A percentile compares a stretch with the other conserved stretches of the same genome.
Evolutionary conservation across 371 early-diverging fungal species (phyloP).

Genomic region (Mucor circinelloides): DNA sequence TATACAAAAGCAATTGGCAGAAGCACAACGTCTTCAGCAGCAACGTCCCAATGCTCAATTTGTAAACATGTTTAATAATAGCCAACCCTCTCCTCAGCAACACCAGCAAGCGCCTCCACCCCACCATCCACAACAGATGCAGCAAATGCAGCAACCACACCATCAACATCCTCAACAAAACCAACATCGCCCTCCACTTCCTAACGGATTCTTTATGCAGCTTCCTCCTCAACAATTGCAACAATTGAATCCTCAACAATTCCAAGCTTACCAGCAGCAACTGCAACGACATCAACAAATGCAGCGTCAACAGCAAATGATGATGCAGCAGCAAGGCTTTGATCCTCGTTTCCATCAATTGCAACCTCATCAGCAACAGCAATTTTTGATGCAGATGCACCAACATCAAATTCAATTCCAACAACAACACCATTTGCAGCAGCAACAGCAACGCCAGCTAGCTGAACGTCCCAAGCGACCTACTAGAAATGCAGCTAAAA

Average conservation of each 20-base stretch:
- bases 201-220: constrained; percentile 21
- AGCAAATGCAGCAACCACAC: constrained; percentile 12
- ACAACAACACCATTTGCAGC: constrained; percentile 32
- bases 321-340: constrained; percentile 23
- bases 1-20: constrained; percentile 10
- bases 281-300: constrained; percentile 21
- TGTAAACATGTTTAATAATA: constrained; percentile 1
- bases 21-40: not conserved
- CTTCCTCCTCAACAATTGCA: constrained; percentile 22
- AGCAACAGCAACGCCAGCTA: constrained; percentile 29
- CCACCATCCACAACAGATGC: constrained; percentile 12
- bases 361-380: constrained; percentile 30
- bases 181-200: constrained; percentile 23
- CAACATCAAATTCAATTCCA: constrained; percentile 24
- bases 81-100: constrained; percentile 2
- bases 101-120: not conserved
- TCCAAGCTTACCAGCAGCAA: constrained; percentile 23
- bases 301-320: constrained; percentile 17
- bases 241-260: constrained; percentile 11
- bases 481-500: constrained; percentile 36
- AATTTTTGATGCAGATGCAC: constrained; percentile 21
- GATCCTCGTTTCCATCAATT: constrained; percentile 22
- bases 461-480: constrained; percentile 37
- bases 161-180: constrained; percentile 23
- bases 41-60: not conserved